Evolutionary conservation across 345 rosid species (phyloP), one percentile per base, ranked within the genome.

Genomic region (Citrus inodora): DNA sequence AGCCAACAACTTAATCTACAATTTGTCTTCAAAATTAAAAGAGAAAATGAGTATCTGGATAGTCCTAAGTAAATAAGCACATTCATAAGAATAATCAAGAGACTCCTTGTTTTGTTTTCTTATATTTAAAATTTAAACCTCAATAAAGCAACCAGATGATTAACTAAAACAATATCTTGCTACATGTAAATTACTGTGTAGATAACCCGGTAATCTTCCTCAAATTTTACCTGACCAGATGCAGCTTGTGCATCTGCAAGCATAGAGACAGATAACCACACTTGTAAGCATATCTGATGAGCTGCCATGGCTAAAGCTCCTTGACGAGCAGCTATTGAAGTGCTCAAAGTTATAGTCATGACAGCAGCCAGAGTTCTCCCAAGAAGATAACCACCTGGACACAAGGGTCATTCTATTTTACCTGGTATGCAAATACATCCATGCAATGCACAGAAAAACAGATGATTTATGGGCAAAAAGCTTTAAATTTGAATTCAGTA

Each of bases 221-320:
- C 24, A 22, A 22, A 8, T 13, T 65, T 73, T 56, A 80, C 86
- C 82, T 85, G 88, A 73, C 84, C 73, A 7, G 88, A 78, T 60
- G 85, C 80, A 33, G 84, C 88, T 78, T 78, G 85, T 40, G 86
- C 88, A 83, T 85, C 88, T 69, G 80, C 80, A 48, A 85, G 88
- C 72, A 82, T 78, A 2, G 88, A 82, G 28, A 76, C 82, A 40
- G 86, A 82, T 59, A 85, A 74, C 84, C 84, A 85, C 61, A 85
- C 86, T 67, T 85, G 88, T 78, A 85, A 73, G 60, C 88, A 85
- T 72, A 85, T 78, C 65, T 85, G 88, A 80, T 82, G 84, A 67
- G 82, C 88, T 10, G 88, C 88, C 86, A 82, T 76, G 46, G 84
- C 82, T 38, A 83, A 62, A 14, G 88, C 76, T 62, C 88, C 88